Base-by-base conservation (phyloP, 2,329 filamentous ascomycete genomes). In the Albifimbria verrucaria region DNA sequence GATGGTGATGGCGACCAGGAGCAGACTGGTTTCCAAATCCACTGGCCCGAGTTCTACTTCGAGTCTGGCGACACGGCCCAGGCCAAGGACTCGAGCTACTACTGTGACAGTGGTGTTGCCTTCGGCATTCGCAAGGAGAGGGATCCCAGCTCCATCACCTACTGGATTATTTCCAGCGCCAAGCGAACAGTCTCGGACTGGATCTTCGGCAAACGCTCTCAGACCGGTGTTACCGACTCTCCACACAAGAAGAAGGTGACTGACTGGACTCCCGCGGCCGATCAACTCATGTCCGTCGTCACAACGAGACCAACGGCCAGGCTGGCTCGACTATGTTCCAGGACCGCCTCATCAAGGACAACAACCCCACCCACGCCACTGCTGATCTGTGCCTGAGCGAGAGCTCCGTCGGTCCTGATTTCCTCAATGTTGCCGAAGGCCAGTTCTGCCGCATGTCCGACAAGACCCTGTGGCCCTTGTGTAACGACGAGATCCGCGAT, bases 21-120 rank as follows among this genome's bases (percentile, higher is more conserved):
- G n/a, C 57, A 65, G 32, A 66, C 60, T 2, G 64, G 61, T 3
- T 68, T 68, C 49, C 65, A 68, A 43, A 49, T 67, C 5, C 65
- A 67, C 58, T 68, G 61, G 59, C 63, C 63, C 21, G 61, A 65
- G 42, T 68, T 65, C 52, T 49, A 56, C 6, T 28, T 17, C 25
- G 9, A 26, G 21, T 45, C 36, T 17, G 57, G 51, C 9, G 20
- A 57, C n/a, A 26, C 44, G 6, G 49, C 46, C 22, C 57, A 55
- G 36, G 50, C 49, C 21, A 39, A 49, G 10, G 24, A 42, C 32
- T 32, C 58, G 18, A 43, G 64, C 45, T 57, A 58, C 51, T 55
- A 53, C 46, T 62, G 57, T 52, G 52, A 52, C 49, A 22, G 18
- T 22, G 43, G 41, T 2, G 49, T 53, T 23, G 50, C 56, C 24